Conservation (phyloP, 805 yeast genomes). For the Wickerhamiella brachini region DNA sequence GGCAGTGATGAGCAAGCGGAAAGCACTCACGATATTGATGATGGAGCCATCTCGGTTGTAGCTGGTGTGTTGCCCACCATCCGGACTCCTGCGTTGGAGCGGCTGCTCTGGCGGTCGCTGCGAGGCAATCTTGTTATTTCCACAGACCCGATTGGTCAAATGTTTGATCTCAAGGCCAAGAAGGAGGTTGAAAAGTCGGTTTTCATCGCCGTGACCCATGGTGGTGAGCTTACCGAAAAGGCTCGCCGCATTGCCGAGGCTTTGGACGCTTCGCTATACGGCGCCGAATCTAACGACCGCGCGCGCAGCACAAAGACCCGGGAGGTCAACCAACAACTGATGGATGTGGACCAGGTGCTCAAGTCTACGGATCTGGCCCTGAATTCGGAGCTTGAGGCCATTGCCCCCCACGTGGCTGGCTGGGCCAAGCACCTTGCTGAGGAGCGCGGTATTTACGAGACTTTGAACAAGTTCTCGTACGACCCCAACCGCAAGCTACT, state of each 20-base stretch:
- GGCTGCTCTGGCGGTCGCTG: slow-evolving; percentile 79
- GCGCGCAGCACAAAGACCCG: slow-evolving; percentile 26
- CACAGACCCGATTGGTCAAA: slow-evolving; percentile 55
- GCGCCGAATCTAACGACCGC: slow-evolving; percentile 27
- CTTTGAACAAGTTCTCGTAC: slow-evolving; percentile 66
- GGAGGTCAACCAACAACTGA: slow-evolving; percentile 34
- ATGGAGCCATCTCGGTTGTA: slow-evolving; percentile 30
- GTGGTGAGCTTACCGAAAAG: slow-evolving; percentile 54
- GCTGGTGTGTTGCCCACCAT: slow-evolving; percentile 73
- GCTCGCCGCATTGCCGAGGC: slow-evolving; percentile 80
- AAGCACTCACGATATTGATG: slow-evolving; percentile 22
- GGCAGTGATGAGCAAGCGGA: slow-evolving; percentile 20
- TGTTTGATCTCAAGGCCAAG: slow-evolving; percentile 48
- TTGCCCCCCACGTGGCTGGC: slow-evolving; percentile 56
- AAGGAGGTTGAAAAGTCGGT: slow-evolving; percentile 57
- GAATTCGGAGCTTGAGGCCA: slow-evolving; percentile 60
- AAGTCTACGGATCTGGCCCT: slow-evolving; percentile 54
- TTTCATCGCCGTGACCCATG: slow-evolving; percentile 86
- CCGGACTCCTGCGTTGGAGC: slow-evolving; percentile 58
- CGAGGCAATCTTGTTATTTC: slow-evolving; percentile 83
- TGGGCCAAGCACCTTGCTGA: slow-evolving; percentile 61
- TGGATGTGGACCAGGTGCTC: slow-evolving; percentile 48
- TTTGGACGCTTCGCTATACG: slow-evolving; percentile 65
- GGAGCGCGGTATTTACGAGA: slow-evolving; percentile 71
- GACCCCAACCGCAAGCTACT: slow-evolving; percentile 75